Evolutionary conservation across 495 filamentous ascomycete species (phyloP), one percentile per base, ranked within the genome.

Genomic region (Aspergillus haitiensis): DNA sequence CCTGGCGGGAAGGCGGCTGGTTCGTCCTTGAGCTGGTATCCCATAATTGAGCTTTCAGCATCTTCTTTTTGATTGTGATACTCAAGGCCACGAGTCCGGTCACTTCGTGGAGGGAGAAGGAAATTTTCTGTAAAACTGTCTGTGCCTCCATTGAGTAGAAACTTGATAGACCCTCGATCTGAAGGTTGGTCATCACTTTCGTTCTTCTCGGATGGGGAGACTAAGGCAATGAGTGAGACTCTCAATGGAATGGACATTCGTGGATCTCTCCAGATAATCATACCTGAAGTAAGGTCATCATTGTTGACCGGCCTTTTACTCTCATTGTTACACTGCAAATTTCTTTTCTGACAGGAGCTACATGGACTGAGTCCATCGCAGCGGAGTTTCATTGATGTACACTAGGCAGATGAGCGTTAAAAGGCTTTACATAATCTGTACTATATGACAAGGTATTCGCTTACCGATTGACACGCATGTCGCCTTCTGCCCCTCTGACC

Each of bases 381-480:
- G 5, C 79, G 77, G 7, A 82, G 68, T 61, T 82, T 82, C 79
- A 80, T 82, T 40, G 75, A 73, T 13, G 76, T 81, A 58, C 79
- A 82, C 78, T 81, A 59, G 18, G 42, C 32, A 37, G 33, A 13
- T 31, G 33, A 15, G 0, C 0, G 56, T 65, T 45, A 64, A 57
- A 10, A 34, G 35, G 6, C 3, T 31, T 34, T 21, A n/a, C 10
- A 49, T n/a, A 12, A 8, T 12, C 21, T 36, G n/a, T 10, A 52
- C 5, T 39, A 9, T 45, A 37, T 16, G 21, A 35, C 10, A 47
- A 31, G 11, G 13, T 16, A 7, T 18, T 37, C 32, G 59, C 71
- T 61, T 65, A 74, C 77, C 40, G 77, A 76, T 73, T 76, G 73
- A 53, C 77, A 80, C 5, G 77, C 77, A 76, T 80, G 77, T 55